Evolutionary conservation across 768 basidiomycete species (phyloP), one percentile per base, ranked within the genome.

Genomic region (Russula virescens): DNA sequence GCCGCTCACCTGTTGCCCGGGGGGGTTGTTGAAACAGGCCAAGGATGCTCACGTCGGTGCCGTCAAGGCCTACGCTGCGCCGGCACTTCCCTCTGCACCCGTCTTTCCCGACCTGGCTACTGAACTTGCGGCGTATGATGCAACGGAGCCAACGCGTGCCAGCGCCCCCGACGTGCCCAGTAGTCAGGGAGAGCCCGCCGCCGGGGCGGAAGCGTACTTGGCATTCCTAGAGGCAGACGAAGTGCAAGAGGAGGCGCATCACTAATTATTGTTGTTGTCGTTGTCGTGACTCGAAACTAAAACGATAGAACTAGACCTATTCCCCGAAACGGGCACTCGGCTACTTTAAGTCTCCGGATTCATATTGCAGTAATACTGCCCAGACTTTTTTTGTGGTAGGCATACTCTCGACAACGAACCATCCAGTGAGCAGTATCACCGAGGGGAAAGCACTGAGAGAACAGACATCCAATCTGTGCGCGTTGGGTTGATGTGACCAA

Each of bases 41-140:
- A 86, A 91, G 75, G 91, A 97, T 73, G 94, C 94, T 57, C 91
- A 94, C 73, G 85, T 93, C 69, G 91, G 91, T 60, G 78, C 74
- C 61, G 94, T 98, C 64, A 97, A 96, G 77, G 72, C 82, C 55
- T 96, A 88, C 82, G 73, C 84, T 35, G 74, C 85, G 26, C 96
- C 96, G 1, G 74, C 86, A 18, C 71, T 83, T 26, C 97, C 96
- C 55, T 79, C 84, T 61, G 75, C 85, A 2, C 95, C 96, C 13
- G 73, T 81, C 16, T 79, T 97, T 52, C 92, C 94, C 53, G 88
- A 94, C 75, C 85, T 98, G 67, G 92, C 96, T n/a, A 75, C 87
- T 21, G 93, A 96, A 69, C 86, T 98, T 62, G 72, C 86, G 2
- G 86, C 88, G 40, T 99, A 97, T 74, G 95, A 97, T 66, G 79